A percentile compares a stretch with the other conserved stretches of the same genome.
phyloP scores from a whole-genome alignment of 805 yeast species.

The Kluyveromyces nonfermentans region DNA sequence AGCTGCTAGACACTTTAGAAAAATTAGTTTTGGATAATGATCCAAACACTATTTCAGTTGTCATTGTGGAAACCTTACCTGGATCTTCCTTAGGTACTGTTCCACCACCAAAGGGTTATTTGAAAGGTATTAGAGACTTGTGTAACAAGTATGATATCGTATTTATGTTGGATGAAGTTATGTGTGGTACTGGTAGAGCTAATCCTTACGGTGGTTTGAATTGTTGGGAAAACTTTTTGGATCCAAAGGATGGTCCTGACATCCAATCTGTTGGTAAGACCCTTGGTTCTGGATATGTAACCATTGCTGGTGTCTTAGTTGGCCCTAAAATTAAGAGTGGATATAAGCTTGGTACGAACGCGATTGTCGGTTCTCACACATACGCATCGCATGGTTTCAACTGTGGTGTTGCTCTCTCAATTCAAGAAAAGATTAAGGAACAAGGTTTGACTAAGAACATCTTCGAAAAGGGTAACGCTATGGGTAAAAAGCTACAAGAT shows the following conservation, averaged over 20 bases:
- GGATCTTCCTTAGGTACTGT: constrained; percentile 40
- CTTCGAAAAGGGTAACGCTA: constrained; percentile 33
- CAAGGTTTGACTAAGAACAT: constrained; percentile 34
- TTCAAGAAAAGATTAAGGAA: constrained; percentile 33
- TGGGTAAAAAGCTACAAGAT: constrained; percentile 32
- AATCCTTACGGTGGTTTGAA: constrained; percentile 34
- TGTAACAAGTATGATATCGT: constrained; percentile 45
- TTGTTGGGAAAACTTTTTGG: constrained; percentile 39
- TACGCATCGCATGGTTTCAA: constrained; percentile 41
- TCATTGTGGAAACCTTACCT: constrained; percentile 38
- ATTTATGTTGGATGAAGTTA: constrained; percentile 45
- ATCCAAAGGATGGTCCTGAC: constrained; percentile 35
- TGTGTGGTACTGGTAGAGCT: constrained; percentile 49
- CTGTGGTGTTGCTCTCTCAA: constrained; percentile 38
- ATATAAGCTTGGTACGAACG: constrained; percentile 33
- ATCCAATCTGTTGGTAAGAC: constrained; percentile 42
- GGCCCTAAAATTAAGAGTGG: constrained; percentile 34
- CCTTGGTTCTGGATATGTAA: constrained; percentile 40
- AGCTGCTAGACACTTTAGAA: constrained; percentile 35
- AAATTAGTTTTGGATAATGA: constrained; percentile 34
- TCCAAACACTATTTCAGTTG: constrained; percentile 36
- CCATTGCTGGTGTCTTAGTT: constrained; percentile 38
- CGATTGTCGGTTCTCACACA: constrained; percentile 40
- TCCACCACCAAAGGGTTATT: constrained; percentile 38
- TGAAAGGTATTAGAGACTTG: constrained; percentile 37